Conservation (phyloP, 306 rosid genomes). For the Glycyrrhiza uralensis region DNA sequence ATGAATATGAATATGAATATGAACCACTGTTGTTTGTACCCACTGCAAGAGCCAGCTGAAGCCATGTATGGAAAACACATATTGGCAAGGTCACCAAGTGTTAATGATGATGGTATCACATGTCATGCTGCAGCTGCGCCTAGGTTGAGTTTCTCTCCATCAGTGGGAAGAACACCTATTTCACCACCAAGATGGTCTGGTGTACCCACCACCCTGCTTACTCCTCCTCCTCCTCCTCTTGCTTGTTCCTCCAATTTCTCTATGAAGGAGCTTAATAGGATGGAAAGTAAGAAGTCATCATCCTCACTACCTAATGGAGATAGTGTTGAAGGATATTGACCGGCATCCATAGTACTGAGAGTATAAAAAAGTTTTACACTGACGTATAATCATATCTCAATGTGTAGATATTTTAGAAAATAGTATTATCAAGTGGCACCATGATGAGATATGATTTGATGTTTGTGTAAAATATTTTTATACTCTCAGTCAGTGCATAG, state of each 20-base stretch:
- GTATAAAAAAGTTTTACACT: too few species aligned
- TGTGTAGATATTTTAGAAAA: too few species aligned
- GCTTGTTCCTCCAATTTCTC: conserved; percentile 50
- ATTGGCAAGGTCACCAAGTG: conserved; percentile 60
- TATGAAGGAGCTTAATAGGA: conserved; percentile 48
- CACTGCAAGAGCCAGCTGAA: conserved; percentile 65
- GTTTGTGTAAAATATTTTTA: too few species aligned
- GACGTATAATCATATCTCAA: too few species aligned
- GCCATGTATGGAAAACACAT: conserved; percentile 40
- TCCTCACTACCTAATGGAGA: conserved; percentile 42
- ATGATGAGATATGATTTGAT: too few species aligned
- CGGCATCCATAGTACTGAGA: too few species aligned
- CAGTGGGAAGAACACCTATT: conserved; percentile 35
- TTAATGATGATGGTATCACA: conserved; percentile 57
- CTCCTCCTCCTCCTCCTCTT: conserved; percentile 58
- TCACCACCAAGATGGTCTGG: conserved; percentile 50
- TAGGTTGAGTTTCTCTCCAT: conserved; percentile 53
- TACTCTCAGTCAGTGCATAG: too few species aligned
- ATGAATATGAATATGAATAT: too few species aligned
- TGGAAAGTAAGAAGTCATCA: conserved; percentile 50
- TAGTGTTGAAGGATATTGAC: conserved; percentile 62
- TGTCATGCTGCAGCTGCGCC: conserved; percentile 43
- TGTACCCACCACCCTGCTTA: conserved; percentile 41
- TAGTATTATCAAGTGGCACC: too few species aligned
- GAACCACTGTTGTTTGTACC: conserved; percentile 59